These are phyloP conservation scores for Camelina laxa DNA, from an alignment of 345 rosid species.

Conservation along the genomic window DNA sequence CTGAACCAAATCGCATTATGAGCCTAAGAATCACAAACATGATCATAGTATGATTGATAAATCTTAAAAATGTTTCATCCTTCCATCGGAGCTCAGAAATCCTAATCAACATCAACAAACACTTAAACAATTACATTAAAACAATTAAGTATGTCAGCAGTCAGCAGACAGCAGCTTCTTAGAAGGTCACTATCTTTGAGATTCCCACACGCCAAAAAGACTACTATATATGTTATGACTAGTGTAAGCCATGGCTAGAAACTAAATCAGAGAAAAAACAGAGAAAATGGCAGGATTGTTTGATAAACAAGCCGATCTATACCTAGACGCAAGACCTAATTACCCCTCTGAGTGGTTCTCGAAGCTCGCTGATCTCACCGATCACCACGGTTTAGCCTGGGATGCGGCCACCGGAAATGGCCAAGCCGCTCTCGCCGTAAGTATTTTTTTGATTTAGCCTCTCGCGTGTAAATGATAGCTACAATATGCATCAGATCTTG, in stretches of 20 bases:
- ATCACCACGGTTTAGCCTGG: slow-evolving; percentile 61
- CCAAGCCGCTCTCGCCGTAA: slow-evolving; percentile 68
- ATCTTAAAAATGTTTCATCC: neutral
- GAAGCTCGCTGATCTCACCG: slow-evolving; percentile 56
- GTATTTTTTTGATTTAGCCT: slow-evolving; percentile 11
- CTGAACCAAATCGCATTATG: slow-evolving; percentile 1
- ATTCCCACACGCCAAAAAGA: slow-evolving; percentile 27
- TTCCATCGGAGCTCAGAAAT: slow-evolving; percentile 5
- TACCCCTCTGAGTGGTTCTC: slow-evolving; percentile 66
- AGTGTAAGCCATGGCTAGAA: neutral
- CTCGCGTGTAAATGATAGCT: neutral
- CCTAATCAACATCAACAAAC: slow-evolving; percentile 11
- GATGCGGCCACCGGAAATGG: slow-evolving; percentile 78
- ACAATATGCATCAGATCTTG: slow-evolving; percentile 26
- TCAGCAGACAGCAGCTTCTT: neutral
- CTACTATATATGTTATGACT: slow-evolving; percentile 18
- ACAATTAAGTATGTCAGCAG: slow-evolving; percentile 2
- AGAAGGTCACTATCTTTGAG: slow-evolving; percentile 9
- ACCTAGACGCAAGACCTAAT: slow-evolving; percentile 61
- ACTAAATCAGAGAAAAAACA: neutral
- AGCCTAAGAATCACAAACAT: slow-evolving; percentile 4
- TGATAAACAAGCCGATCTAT: slow-evolving; percentile 68
- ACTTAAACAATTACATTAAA: neutral
- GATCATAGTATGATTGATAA: neutral
- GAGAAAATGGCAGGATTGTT: slow-evolving; percentile 61